Evolutionary conservation across 2,329 filamentous ascomycete species (phyloP).

Genomic region (Leptographium radiaticola): DNA sequence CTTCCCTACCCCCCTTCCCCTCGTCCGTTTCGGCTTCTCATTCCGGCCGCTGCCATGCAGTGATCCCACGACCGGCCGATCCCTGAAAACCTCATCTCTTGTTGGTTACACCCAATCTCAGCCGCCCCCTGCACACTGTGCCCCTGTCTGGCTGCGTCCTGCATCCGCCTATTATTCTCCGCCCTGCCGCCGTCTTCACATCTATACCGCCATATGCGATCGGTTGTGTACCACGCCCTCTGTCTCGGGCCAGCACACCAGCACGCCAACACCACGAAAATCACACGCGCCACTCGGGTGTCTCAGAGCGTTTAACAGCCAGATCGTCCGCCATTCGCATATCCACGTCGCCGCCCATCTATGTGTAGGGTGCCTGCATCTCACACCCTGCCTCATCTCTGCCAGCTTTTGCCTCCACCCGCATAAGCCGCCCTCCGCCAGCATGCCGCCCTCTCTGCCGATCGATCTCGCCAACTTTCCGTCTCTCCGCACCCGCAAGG

Average conservation of each 20-base stretch:
- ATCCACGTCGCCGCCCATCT: neutral
- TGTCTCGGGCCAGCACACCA: neutral
- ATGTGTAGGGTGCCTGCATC: neutral
- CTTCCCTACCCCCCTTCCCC: no score
- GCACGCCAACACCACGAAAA: neutral
- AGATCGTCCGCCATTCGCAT: no score
- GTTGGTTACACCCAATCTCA: neutral
- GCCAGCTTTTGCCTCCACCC: neutral
- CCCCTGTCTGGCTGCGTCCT: neutral
- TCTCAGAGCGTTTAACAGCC: no score
- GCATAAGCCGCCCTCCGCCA: neutral
- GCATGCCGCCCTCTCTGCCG: slow-evolving; percentile 32
- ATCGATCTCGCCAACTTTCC: slow-evolving; percentile 44
- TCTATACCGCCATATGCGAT: neutral
- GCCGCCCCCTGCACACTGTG: neutral
- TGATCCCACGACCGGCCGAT: neutral
- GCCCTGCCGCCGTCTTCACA: neutral
- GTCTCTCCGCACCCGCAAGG: slow-evolving; percentile 46
- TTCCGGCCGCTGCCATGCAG: neutral
- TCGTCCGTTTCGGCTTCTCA: neutral
- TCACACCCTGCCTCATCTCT: neutral
- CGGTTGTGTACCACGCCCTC: neutral
- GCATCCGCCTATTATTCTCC: neutral
- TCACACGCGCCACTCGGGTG: no score
- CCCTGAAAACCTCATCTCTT: neutral